These are phyloP conservation scores for Salix brachista DNA, from an alignment of 345 rosid species.

Conservation along the genomic window DNA sequence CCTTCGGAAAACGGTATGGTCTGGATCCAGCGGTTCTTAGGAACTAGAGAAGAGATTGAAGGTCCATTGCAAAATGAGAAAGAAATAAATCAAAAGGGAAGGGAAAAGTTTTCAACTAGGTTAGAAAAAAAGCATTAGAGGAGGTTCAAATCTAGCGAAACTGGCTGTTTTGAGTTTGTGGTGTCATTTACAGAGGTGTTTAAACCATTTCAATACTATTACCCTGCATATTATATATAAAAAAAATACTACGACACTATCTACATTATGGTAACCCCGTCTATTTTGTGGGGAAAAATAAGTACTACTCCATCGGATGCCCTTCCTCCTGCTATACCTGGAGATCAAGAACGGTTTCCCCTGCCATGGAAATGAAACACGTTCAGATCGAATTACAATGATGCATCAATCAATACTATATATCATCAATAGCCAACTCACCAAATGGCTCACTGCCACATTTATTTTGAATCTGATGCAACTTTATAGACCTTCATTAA, in stretches of 20 bases:
- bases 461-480: not conserved
- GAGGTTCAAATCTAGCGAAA: constrained; percentile 3
- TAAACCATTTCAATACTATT: constrained; percentile 1
- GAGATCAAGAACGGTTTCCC: constrained; percentile 44
- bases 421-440: not conserved
- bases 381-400: not conserved
- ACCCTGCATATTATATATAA: not conserved
- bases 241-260: constrained; percentile 8
- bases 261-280: constrained; percentile 15
- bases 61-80: not conserved
- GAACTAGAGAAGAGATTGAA: not conserved
- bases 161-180: constrained; percentile 12
- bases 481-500: not conserved
- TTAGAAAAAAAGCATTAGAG: not conserved
- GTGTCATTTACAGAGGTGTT: constrained; percentile 30
- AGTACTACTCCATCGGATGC: constrained; percentile 14
- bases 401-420: not conserved
- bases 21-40: not conserved
- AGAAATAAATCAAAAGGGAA: not conserved
- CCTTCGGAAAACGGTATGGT: not conserved
- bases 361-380: constrained; percentile 23
- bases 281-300: constrained; percentile 15
- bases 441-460: not conserved
- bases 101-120: not conserved
- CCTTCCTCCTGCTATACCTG: constrained; percentile 29